These are phyloP conservation scores for Nitzschia palea DNA, from an alignment of 108 stramenopile genomes.

Conservation along the genomic window DNA sequence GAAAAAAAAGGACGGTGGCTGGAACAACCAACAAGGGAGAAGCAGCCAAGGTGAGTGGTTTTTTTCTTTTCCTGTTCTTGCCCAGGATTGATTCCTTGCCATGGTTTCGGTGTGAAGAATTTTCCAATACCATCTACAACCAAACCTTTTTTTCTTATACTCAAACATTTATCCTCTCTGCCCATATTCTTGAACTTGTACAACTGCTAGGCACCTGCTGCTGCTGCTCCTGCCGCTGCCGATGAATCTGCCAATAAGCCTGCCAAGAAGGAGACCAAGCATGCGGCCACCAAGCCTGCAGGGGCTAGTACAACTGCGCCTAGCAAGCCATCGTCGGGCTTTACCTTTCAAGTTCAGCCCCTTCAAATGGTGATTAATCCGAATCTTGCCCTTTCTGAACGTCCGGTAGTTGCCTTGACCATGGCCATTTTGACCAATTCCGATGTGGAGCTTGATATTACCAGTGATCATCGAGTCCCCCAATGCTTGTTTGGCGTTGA, in stretches of 20 bases:
- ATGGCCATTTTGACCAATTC: constrained; percentile 68
- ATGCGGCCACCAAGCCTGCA: constrained; percentile 42
- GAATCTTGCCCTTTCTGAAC: constrained; percentile 62
- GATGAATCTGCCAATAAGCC: constrained; percentile 91
- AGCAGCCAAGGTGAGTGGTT: background rate
- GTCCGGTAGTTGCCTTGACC: constrained; percentile 74
- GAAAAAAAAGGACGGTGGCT: constrained; percentile 35
- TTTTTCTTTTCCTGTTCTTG: background rate
- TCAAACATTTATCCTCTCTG: background rate
- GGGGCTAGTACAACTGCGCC: constrained; percentile 14
- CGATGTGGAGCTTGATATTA: constrained; percentile 57
- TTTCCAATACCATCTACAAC: background rate
- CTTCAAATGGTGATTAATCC: constrained; percentile 79
- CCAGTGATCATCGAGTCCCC: constrained; percentile 64
- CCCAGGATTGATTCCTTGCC: too few species aligned
- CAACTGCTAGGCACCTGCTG: constrained; percentile 18
- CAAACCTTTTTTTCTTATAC: background rate
- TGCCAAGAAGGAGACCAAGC: constrained; percentile 79
- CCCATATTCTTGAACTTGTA: background rate
- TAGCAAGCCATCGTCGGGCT: constrained; percentile 2
- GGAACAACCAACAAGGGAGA: background rate
- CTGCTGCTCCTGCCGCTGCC: constrained; percentile 25
- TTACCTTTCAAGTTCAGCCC: constrained; percentile 40
- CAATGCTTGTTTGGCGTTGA: constrained; percentile 49
- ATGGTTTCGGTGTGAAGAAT: too few species aligned